Evolutionary conservation across 208 protist species (phyloP).

Genomic region (Leishmania major): DNA sequence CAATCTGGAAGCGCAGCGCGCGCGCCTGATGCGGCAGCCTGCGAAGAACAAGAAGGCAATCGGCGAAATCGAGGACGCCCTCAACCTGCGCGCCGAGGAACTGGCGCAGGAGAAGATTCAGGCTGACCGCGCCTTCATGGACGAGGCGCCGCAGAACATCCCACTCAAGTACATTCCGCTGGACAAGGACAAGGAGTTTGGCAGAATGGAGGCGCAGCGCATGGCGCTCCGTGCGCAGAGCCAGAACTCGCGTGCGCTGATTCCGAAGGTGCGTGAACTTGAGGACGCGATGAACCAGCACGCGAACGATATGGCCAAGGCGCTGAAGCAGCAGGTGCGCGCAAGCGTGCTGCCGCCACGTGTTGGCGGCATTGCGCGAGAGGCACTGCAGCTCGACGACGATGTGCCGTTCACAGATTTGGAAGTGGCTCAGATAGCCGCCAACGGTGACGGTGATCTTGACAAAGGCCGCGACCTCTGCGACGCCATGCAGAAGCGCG

Average conservation of each 20-base stretch:
- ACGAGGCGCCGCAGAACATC: conserved; percentile 63
- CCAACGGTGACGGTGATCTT: conserved; percentile 56
- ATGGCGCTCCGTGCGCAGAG: conserved; percentile 47
- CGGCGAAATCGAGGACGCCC: conserved; percentile 47
- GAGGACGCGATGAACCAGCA: conserved; percentile 74
- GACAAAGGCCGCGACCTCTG: conserved; percentile 49
- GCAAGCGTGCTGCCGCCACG: conserved; percentile 39
- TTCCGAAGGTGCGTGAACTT: conserved; percentile 50
- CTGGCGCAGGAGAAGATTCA: conserved; percentile 74
- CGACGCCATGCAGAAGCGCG: conserved; percentile 71
- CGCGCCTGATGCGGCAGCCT: conserved; percentile 57
- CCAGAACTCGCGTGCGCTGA: conserved; percentile 32
- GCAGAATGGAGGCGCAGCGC: conserved; percentile 65
- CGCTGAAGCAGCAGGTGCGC: conserved; percentile 53
- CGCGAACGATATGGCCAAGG: conserved; percentile 52
- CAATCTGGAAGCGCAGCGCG: conserved; percentile 70
- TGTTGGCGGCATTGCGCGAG: conserved; percentile 51
- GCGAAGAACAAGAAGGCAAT: conserved; percentile 66
- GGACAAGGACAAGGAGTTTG: conserved; percentile 66
- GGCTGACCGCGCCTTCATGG: conserved; percentile 69
- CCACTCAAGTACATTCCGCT: conserved; percentile 67
- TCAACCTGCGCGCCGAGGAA: conserved; percentile 71
- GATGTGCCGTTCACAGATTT: conserved; percentile 76
- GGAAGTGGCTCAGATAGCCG: conserved; percentile 63
- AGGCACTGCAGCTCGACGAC: conserved; percentile 66